A percentile compares a stretch with the other conserved stretches of the same genome.
Conservation (phyloP, 2,329 filamentous ascomycete species). For the Dactylellina parvicollis region DNA sequence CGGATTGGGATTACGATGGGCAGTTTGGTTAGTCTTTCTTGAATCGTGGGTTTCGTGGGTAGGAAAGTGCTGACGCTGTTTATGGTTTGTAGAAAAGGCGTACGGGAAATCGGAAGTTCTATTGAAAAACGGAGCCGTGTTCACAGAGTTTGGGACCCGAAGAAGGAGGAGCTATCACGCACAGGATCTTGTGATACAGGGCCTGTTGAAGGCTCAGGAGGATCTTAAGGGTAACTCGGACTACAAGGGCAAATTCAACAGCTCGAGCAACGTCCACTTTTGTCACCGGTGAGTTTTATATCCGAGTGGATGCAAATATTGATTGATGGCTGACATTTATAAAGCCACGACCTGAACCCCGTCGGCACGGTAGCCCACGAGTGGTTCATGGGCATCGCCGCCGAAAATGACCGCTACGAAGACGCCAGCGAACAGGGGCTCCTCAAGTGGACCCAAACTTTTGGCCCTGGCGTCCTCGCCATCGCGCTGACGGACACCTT, state of each 20-base stretch:
- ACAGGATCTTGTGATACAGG: conserved; percentile 88
- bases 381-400: conserved; percentile 99
- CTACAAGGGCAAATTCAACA: conserved; percentile 68
- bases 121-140: conserved; percentile 82
- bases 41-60: neutral
- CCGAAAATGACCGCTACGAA: conserved; percentile 85
- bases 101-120: conserved; percentile 81
- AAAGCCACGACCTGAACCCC: conserved; percentile 78
- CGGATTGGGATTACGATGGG: conserved; percentile 85
- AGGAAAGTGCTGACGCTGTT: conserved; percentile 13
- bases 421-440: conserved; percentile 85
- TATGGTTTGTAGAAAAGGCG: conserved; percentile 25
- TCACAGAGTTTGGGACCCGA: conserved; percentile 93
- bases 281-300: conserved; percentile 64
- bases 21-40: conserved; percentile 79
- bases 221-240: conserved; percentile 62
- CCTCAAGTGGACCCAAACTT: conserved; percentile 88
- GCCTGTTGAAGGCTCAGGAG: conserved; percentile 80
- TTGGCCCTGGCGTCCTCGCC: conserved; percentile 82
- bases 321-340: neutral
- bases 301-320: too few species aligned
- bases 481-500: conserved; percentile 97
- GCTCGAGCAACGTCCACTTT: conserved; percentile 96
- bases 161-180: conserved; percentile 92
- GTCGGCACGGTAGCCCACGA: conserved; percentile 94